Evolutionary conservation across 495 filamentous ascomycete genomes (phyloP).

Genomic region (Tirmania nivea): DNA sequence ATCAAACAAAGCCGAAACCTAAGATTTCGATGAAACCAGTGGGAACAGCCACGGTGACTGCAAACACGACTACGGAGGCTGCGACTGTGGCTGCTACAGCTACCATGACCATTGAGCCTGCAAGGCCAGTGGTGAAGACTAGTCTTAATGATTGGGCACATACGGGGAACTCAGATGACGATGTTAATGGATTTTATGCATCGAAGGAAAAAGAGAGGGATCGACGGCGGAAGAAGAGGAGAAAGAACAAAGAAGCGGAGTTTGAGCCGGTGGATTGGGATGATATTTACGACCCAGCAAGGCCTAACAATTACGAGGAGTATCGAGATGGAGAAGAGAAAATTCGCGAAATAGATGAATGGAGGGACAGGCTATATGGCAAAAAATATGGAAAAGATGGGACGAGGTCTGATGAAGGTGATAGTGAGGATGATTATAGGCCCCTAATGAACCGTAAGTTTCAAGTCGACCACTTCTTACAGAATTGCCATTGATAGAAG

Average conservation of each 20-base stretch:
- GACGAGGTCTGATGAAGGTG: constrained; percentile 26
- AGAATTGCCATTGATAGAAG: too few relatives aligned
- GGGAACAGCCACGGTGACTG: constrained; percentile 11
- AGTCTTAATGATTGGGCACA: constrained; percentile 71
- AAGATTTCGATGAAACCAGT: constrained; percentile 27
- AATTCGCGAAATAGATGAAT: constrained; percentile 56
- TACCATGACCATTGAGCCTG: background rate
- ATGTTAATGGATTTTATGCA: constrained; percentile 38
- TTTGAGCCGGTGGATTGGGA: constrained; percentile 61
- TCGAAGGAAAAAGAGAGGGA: constrained; percentile 36
- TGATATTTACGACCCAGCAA: constrained; percentile 69
- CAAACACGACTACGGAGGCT: constrained; percentile 11
- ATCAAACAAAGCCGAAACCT: constrained; percentile 45
- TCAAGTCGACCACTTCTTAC: background rate
- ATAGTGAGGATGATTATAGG: constrained; percentile 35
- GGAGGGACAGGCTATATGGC: constrained; percentile 68
- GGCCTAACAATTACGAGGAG: constrained; percentile 70
- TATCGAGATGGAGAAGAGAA: constrained; percentile 74
- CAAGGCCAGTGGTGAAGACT: constrained; percentile 28
- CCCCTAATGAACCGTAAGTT: constrained; percentile 31
- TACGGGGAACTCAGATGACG: constrained; percentile 50
- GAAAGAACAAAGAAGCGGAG: constrained; percentile 47
- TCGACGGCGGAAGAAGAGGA: constrained; percentile 65
- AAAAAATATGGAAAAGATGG: constrained; percentile 30
- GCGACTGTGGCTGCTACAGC: constrained; percentile 10